Base-by-base conservation (phyloP, 768 basidiomycete genomes). In the Leccinum longicurvipes region DNA sequence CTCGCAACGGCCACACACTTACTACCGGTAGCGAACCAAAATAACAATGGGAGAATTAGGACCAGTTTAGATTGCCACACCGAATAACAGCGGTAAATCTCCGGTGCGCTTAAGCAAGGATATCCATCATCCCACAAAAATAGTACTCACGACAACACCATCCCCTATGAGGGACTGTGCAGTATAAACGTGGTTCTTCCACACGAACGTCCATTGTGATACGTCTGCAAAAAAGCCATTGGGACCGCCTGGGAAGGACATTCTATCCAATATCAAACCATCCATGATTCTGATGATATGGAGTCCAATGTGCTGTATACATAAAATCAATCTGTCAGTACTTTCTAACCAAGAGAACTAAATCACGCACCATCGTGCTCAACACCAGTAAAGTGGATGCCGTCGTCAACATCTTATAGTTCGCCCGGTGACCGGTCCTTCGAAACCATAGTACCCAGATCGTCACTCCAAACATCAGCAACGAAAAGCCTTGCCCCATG, bases 381-480 rank as follows among this genome's bases (percentile, higher is more conserved):
- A 72, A 58, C 12, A 64, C 15, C 10, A 75, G 54, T 9, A 74
- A 62, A 21, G 63, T 29, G 15, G 63, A 65, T 1, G 73, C 63
- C 6, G 61, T 60, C 6, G 46, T n/a, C 3, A 72, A 6, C 64
- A 69, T 67, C 25, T 46, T 56, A 9, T 7, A 29, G 45, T 73
- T 66, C 39, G 71, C 23, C 8, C 44, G 34, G 15, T 34, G 21
- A 11, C 50, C 50, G 10, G 49, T 34, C 9, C 36, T 59, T 19
- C 53, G 49, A 17, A 46, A 48, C 5, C 57, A 39, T 19, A 74
- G 25, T 1, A 54, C 61, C 61, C 66, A 69, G 14, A 74, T 47
- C 1, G 72, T 70, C 6, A 60, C 61, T 9, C 63, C 60, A 55
- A 71, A 74, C 73, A 74, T 73, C 29, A 74, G 51, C 25, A 73